Evolutionary conservation across 768 basidiomycete genomes (phyloP).

Genomic region (Boletus pseudopeckii): DNA sequence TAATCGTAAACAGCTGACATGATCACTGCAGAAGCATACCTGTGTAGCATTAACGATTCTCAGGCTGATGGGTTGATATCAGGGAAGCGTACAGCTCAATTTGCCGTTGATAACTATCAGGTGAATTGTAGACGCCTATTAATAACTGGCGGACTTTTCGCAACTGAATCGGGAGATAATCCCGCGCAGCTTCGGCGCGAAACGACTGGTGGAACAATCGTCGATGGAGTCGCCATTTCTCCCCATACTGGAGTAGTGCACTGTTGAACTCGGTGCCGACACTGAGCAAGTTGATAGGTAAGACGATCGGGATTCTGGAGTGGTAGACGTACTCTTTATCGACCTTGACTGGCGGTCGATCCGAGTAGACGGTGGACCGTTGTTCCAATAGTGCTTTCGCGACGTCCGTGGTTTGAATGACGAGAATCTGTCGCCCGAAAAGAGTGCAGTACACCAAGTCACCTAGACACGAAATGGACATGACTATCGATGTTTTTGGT

Average conservation of each 20-base stretch:
- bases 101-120: conserved; percentile 26
- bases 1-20: conserved; percentile 35
- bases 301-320: background rate
- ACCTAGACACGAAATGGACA: conserved; percentile 17
- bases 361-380: conserved; percentile 37
- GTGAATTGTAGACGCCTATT: conserved; percentile 19
- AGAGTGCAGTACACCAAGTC: conserved; percentile 31
- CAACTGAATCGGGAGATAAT: conserved; percentile 26
- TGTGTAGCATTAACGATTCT: conserved; percentile 11
- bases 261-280: conserved; percentile 32
- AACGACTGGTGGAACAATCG: conserved; percentile 33
- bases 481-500: background rate
- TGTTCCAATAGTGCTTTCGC: conserved; percentile 37
- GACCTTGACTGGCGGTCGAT: conserved; percentile 32
- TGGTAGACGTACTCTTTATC: conserved; percentile 22
- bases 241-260: conserved; percentile 29
- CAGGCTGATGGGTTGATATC: background rate
- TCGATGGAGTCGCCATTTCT: conserved; percentile 32
- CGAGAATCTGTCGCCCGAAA: conserved; percentile 32
- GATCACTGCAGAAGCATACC: conserved; percentile 32
- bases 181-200: conserved; percentile 23
- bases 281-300: conserved; percentile 8
- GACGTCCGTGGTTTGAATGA: conserved; percentile 31
- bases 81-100: conserved; percentile 29
- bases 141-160: conserved; percentile 29